A percentile compares a stretch with the other conserved stretches of the same genome.
Conservation (phyloP, 345 rosid genomes). For the Populus davidiana region DNA sequence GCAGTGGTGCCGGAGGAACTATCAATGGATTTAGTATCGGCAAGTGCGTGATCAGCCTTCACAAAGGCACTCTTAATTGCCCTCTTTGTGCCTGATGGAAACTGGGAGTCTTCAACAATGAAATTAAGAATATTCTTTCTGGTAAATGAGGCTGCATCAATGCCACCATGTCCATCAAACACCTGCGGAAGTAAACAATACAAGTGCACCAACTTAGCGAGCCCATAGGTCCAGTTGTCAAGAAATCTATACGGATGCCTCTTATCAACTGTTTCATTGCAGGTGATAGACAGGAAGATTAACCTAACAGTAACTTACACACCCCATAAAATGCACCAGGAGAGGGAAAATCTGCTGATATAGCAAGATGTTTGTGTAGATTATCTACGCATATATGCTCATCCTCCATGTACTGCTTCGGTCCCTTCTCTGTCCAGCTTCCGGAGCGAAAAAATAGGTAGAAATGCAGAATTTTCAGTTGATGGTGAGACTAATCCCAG, state of each 20-base stretch:
- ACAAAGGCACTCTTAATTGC: conserved; percentile 71
- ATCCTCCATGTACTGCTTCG: conserved; percentile 89
- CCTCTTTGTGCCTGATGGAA: conserved; percentile 55
- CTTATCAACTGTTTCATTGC: background rate
- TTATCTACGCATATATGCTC: conserved; percentile 75
- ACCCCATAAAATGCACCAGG: conserved; percentile 92
- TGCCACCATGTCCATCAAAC: conserved; percentile 90
- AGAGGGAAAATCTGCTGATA: conserved; percentile 36
- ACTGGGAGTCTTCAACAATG: conserved; percentile 67
- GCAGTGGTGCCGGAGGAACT: conserved; percentile 85
- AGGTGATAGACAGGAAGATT: background rate
- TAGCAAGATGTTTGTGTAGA: conserved; percentile 46
- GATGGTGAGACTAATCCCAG: conserved; percentile 41
- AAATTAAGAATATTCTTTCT: conserved; percentile 66
- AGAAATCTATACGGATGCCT: background rate
- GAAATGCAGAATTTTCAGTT: conserved; percentile 44
- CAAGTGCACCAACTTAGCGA: background rate
- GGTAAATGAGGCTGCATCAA: conserved; percentile 76
- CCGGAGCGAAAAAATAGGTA: conserved; percentile 82
- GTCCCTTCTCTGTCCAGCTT: conserved; percentile 84
- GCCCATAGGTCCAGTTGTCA: background rate
- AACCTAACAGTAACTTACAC: conserved; percentile 28
- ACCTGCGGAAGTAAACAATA: conserved; percentile 45
- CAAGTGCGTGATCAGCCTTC: conserved; percentile 75
- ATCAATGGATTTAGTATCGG: conserved; percentile 71